Conservation (phyloP, 805 yeast species). For the Metschnikowia gelsemii region DNA sequence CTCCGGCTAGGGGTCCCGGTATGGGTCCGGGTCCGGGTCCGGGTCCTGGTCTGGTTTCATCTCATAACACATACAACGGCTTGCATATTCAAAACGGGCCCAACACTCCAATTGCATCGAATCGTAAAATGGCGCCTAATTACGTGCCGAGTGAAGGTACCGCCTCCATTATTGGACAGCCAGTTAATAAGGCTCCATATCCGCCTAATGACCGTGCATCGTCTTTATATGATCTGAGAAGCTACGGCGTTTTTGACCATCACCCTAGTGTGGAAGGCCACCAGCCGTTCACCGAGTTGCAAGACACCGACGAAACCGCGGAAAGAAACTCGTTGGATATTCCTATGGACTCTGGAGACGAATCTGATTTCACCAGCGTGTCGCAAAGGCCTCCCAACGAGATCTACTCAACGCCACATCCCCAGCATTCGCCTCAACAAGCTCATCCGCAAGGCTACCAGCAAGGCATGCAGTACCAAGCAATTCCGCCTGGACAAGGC, state of each 20-base stretch:
- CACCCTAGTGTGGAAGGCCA: constrained; percentile 48
- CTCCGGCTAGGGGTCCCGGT: constrained; percentile 1
- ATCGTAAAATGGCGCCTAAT: constrained; percentile 34
- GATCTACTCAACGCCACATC: constrained; percentile 14
- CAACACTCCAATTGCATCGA: constrained; percentile 33
- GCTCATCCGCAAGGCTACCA: constrained; percentile 3
- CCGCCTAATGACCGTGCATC: constrained; percentile 23
- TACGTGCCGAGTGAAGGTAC: constrained; percentile 31
- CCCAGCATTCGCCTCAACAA: constrained; percentile 6
- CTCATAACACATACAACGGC: constrained; percentile 9
- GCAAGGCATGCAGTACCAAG: constrained; percentile 5
- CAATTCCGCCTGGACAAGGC: constrained; percentile 5
- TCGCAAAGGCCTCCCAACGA: constrained; percentile 76
- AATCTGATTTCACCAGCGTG: constrained; percentile 74
- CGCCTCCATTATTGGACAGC: constrained; percentile 22
- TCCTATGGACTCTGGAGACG: constrained; percentile 37
- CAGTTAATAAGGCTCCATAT: constrained; percentile 24
- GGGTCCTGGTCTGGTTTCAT: not conserved
- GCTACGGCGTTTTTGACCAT: constrained; percentile 41
- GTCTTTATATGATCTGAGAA: constrained; percentile 21
- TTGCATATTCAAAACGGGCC: constrained; percentile 33
- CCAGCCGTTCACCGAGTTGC: constrained; percentile 44
- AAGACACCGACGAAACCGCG: constrained; percentile 19
- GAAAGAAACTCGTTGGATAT: constrained; percentile 14
- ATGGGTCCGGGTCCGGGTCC: not conserved